Percentiles rank a stretch among this genome's conserved stretches.
Conservation (phyloP, 805 yeast genomes). For the Metschnikowia dekortorum region DNA sequence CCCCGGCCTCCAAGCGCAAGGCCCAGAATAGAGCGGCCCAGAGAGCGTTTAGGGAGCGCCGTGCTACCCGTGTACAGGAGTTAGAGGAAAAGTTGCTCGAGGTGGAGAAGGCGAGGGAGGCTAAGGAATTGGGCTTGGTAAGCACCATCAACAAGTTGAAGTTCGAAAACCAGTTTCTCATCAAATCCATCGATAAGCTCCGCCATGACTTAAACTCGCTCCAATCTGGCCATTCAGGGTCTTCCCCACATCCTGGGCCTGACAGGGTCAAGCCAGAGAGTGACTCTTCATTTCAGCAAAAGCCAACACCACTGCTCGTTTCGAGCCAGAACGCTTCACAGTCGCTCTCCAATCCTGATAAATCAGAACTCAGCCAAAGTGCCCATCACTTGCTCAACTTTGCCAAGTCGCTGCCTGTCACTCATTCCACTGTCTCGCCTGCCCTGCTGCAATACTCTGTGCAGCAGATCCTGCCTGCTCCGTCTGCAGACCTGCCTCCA, state of each 20-base stretch:
- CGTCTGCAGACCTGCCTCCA: constrained; percentile 43
- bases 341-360: constrained; percentile 7
- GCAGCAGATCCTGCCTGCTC: constrained; percentile 52
- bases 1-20: constrained; percentile 80
- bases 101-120: constrained; percentile 62
- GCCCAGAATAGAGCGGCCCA: constrained; percentile 95
- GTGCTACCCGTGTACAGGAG: constrained; percentile 78
- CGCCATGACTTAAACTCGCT: constrained; percentile 27
- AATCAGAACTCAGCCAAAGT: constrained; percentile 15
- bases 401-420: constrained; percentile 18
- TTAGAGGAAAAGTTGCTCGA: constrained; percentile 65
- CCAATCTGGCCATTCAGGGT: constrained; percentile 7
- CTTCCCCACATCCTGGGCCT: constrained; percentile 5
- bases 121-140: constrained; percentile 50
- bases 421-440: constrained; percentile 12
- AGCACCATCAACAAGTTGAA: constrained; percentile 48
- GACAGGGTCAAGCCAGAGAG: background rate
- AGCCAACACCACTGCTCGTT: background rate
- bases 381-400: constrained; percentile 18
- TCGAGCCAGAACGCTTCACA: background rate
- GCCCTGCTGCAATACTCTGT: constrained; percentile 33
- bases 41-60: constrained; percentile 81
- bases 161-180: constrained; percentile 41
- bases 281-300: background rate
- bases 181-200: constrained; percentile 41